These are phyloP conservation scores for Pleurotus sapidus DNA, from an alignment of 768 basidiomycete species.

Conservation along the genomic window DNA sequence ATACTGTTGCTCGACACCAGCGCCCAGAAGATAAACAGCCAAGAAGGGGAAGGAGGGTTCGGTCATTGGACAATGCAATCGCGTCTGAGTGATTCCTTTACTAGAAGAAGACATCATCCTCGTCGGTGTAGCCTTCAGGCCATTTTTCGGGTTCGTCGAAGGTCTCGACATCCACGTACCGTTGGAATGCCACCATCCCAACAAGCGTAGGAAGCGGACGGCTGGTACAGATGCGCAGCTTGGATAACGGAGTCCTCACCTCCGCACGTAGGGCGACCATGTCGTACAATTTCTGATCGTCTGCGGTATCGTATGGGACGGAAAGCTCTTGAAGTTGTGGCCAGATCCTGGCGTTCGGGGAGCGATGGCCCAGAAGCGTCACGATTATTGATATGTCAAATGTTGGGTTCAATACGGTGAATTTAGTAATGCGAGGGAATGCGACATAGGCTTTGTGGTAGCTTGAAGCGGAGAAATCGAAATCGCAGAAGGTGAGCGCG, in stretches of 20 bases:
- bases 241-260: no score
- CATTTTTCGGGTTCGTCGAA: conserved; percentile 24
- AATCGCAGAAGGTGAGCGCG: conserved; percentile 37
- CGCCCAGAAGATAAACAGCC: no score
- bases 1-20: no score
- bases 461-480: conserved; percentile 30
- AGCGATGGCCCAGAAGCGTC: conserved; percentile 15
- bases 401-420: conserved; percentile 23
- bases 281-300: not conserved
- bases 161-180: conserved; percentile 20
- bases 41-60: no score
- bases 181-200: conserved; percentile 11
- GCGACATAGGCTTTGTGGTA: conserved; percentile 27
- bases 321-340: not conserved
- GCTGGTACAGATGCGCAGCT: no score
- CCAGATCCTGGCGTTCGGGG: not conserved
- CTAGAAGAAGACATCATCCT: conserved; percentile 24
- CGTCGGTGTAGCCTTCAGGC: conserved; percentile 27
- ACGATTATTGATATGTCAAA: conserved; percentile 22
- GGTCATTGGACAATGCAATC: no score
- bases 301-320: not conserved
- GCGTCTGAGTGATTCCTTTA: no score
- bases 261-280: not conserved
- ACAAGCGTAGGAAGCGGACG: no score
- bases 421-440: conserved; percentile 31